Percentiles rank a stretch among this genome's conserved stretches.
Conservation (phyloP, 352 stramenopile species). For the Blastocystis sp. region DNA sequence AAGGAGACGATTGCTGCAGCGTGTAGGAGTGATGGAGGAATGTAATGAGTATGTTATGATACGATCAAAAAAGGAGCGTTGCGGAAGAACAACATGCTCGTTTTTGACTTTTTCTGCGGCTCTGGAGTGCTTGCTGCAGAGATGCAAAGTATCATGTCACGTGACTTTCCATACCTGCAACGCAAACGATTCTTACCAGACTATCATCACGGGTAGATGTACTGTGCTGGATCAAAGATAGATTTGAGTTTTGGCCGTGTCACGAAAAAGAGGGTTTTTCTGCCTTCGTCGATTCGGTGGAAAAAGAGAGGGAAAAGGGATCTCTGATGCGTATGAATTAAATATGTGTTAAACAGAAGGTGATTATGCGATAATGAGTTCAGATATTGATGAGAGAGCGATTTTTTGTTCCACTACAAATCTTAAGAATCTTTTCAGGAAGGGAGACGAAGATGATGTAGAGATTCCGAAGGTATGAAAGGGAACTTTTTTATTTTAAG, state of each 20-base stretch:
- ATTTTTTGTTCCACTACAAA: slow-evolving; percentile 39
- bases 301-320: not conserved
- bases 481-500: not conserved
- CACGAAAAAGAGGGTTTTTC: not conserved
- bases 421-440: not conserved
- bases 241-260: slow-evolving; percentile 22
- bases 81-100: slow-evolving; percentile 26
- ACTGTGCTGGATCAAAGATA: not conserved
- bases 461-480: not conserved
- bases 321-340: not conserved
- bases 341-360: not conserved
- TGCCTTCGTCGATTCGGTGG: not conserved
- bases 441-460: not conserved
- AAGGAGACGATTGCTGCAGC: slow-evolving; percentile 53
- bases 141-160: not conserved
- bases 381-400: not conserved
- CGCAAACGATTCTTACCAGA: not conserved
- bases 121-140: not conserved
- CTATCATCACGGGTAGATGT: not conserved
- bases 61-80: not conserved
- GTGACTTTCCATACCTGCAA: slow-evolving; percentile 41
- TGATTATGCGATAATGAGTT: slow-evolving; percentile 18
- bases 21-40: not conserved
- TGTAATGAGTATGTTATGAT: slow-evolving; percentile 5
- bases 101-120: slow-evolving; percentile 55